Conservation (phyloP, 2,329 filamentous ascomycete species). For the Dryadomyces quercus-mongolicae region DNA sequence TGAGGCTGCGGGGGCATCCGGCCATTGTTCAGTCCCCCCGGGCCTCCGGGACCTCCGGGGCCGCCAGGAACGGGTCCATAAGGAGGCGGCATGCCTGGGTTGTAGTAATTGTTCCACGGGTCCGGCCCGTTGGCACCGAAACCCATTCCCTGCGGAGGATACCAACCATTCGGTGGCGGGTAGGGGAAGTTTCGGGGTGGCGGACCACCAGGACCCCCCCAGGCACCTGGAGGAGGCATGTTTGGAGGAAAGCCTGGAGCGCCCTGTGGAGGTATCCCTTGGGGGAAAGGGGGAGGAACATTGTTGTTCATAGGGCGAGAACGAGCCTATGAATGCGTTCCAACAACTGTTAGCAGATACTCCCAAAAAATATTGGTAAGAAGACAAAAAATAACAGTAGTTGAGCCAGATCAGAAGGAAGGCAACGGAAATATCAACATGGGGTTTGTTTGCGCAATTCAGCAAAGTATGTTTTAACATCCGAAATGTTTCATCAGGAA, state of each 20-base stretch:
- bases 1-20: slow-evolving; percentile 10
- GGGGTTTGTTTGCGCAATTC: slow-evolving; percentile 81
- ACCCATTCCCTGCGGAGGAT: slow-evolving; percentile 54
- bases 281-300: slow-evolving; percentile 21
- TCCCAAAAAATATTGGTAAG: background rate
- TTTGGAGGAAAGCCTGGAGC: slow-evolving; percentile 15
- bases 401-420: slow-evolving; percentile 80
- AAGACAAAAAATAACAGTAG: background rate
- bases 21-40: slow-evolving; percentile 19
- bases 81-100: slow-evolving; percentile 34
- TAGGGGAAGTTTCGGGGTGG: slow-evolving; percentile 47
- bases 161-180: slow-evolving; percentile 68
- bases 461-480: slow-evolving; percentile 81
- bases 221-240: slow-evolving; percentile 16
- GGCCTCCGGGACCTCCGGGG: slow-evolving; percentile 15
- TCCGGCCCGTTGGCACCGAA: slow-evolving; percentile 56
- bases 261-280: slow-evolving; percentile 12
- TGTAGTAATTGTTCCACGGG: slow-evolving; percentile 44
- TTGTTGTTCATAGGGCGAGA: slow-evolving; percentile 19
- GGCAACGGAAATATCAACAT: slow-evolving; percentile 99
- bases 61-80: slow-evolving; percentile 17
- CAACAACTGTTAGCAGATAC: slow-evolving; percentile 1
- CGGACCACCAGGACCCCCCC: slow-evolving; percentile 20
- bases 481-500: slow-evolving; percentile 89
- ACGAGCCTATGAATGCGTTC: slow-evolving; percentile 20